Conservation (phyloP, 805 yeast species). For the Candida tallmaniae region DNA sequence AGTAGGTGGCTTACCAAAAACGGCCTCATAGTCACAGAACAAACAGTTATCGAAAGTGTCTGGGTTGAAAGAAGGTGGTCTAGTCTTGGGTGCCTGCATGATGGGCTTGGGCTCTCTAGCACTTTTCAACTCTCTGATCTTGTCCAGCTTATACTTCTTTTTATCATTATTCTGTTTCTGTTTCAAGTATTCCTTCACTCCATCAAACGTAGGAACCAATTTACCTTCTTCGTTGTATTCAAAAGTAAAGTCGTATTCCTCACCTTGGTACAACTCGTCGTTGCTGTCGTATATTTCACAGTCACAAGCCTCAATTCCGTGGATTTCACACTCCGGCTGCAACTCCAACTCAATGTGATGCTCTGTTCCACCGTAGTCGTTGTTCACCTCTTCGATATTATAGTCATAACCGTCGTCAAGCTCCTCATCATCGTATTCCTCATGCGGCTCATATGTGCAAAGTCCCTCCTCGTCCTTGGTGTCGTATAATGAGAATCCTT, state of each 20-base stretch:
- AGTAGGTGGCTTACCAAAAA: constrained; percentile 46
- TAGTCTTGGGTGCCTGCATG: too few relatives aligned
- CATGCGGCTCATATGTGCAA: constrained; percentile 22
- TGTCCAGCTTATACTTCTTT: constrained; percentile 14
- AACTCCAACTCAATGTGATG: constrained; percentile 42
- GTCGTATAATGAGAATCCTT: constrained; percentile 31
- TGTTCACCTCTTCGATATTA: constrained; percentile 32
- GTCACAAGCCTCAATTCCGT: constrained; percentile 22
- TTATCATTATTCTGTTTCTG: constrained; percentile 11
- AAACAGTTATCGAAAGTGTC: constrained; percentile 26
- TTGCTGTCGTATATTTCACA: constrained; percentile 17
- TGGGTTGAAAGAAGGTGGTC: constrained; percentile 7
- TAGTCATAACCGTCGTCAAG: constrained; percentile 31
- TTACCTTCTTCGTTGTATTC: constrained; percentile 40
- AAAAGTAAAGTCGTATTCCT: constrained; percentile 42
- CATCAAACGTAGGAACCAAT: constrained; percentile 34
- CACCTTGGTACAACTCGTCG: constrained; percentile 26
- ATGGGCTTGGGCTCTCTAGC: constrained; percentile 17
- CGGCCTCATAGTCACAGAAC: constrained; percentile 50
- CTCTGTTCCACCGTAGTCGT: constrained; percentile 26
- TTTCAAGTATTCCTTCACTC: constrained; percentile 10
- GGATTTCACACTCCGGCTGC: constrained; percentile 29
- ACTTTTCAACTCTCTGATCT: constrained; percentile 13
- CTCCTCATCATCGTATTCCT: constrained; percentile 14
- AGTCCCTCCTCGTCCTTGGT: constrained; percentile 38